Evolutionary conservation across 2,329 filamentous ascomycete species (phyloP), one percentile per base, ranked within the genome.

Genomic region (Zasmidium cellare): DNA sequence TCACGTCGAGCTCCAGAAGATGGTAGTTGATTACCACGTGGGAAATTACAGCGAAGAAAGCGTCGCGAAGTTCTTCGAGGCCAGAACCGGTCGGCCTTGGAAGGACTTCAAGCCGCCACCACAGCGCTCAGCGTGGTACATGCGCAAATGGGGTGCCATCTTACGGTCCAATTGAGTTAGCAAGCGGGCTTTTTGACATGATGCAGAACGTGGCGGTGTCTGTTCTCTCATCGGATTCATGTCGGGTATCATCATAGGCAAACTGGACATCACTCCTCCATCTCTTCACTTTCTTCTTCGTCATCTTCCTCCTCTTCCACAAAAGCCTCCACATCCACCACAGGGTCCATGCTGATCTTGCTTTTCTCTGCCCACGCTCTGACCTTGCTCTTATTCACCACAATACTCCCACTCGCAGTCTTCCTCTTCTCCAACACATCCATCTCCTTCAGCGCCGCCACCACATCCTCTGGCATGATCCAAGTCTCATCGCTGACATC

Each of bases 401-500:
- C 74, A 41, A 75, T 77, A 77, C 73, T 76, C 72, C 70, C 77
- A 82, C 65, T 71, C 19, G 73, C 71, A 19, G 79, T 83, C 68
- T 87, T 77, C 65, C 79, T 79, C 57, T 76, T 77, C 60, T 84
- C 81, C 48, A 88, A 79, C 35, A 94, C 77, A 9, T 83, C 87
- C 91, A 97, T 96, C 57, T 91, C 87, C 59, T 89, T 85, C 54
- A 97, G 77, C 22, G 91, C 87, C 0, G 80, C 80, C 46, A 96
- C 82, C 57, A 93, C 91, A 75, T 97, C 93, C 46, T 97, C 93
- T 0, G 84, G 82, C 56, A 88, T 80, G 72, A 97, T 96, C 79
- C 90, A 96, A 0, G 92, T 96, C 41, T 84, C 86, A 50, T 84
- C 79, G 53, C 90, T 90, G 68, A 93, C 87, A 57, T 89, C 84